These are phyloP conservation scores for Syzygium aromaticum DNA, from an alignment of 345 rosid species.

Conservation along the genomic window DNA sequence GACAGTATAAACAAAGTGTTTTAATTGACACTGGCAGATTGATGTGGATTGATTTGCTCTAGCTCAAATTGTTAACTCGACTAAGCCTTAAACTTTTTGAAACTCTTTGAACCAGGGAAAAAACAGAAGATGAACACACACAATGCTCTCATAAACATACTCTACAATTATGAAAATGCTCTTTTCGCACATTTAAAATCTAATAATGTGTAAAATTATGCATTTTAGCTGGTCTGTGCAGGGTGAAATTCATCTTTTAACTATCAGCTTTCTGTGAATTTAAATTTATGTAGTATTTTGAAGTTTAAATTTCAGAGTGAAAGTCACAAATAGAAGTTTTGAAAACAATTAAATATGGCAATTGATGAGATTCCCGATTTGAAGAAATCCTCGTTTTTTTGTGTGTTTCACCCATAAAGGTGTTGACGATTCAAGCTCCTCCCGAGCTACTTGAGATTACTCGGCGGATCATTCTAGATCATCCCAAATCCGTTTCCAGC, in stretches of 20 bases:
- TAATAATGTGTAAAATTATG: neutral
- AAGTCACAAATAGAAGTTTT: neutral
- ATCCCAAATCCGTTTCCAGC: neutral
- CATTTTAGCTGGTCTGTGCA: neutral
- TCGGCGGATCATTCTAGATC: neutral
- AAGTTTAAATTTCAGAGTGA: neutral
- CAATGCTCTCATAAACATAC: neutral
- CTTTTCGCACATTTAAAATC: neutral
- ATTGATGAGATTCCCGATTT: neutral
- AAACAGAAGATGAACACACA: neutral
- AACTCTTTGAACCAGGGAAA: neutral
- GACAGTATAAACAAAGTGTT: neutral
- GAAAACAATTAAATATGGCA: too few species aligned
- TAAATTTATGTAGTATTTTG: neutral
- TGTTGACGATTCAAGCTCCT: neutral
- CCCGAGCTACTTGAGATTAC: neutral
- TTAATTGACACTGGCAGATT: neutral
- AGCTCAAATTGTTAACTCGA: neutral
- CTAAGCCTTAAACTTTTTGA: neutral
- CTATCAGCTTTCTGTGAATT: neutral
- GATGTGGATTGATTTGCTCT: neutral
- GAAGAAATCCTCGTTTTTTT: too few species aligned
- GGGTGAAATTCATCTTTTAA: neutral
- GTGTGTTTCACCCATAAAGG: neutral
- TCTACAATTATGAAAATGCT: neutral